These are phyloP conservation scores for Oryza punctata DNA, from an alignment of 176 grass and related monocot genomes.

Conservation along the genomic window DNA sequence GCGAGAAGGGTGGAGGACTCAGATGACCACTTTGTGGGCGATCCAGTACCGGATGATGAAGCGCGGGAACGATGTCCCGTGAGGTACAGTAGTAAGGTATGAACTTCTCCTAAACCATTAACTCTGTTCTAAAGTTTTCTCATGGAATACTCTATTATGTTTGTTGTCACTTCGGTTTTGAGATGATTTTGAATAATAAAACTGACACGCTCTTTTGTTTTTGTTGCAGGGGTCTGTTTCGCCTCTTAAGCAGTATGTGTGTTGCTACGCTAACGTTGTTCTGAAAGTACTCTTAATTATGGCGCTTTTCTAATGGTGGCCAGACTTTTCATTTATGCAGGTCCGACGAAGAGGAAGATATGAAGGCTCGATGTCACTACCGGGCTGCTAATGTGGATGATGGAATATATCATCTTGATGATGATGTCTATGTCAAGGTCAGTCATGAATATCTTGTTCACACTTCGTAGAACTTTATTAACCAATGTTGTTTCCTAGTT, in stretches of 20 bases:
- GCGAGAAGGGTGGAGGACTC: no score
- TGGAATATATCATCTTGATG: conserved; percentile 49
- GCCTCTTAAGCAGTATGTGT: background rate
- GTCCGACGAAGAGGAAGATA: conserved; percentile 14
- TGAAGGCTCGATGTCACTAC: conserved; percentile 49
- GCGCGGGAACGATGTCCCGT: no score
- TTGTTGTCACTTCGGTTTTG: no score
- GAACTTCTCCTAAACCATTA: no score
- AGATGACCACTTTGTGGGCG: no score
- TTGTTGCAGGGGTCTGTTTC: conserved; percentile 11
- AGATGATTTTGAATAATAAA: no score
- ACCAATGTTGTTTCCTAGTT: background rate
- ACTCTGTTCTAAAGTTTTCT: no score
- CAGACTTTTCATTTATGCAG: conserved; percentile 11
- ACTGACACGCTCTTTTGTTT: background rate
- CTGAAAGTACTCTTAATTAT: background rate
- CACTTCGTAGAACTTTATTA: background rate
- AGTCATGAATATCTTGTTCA: background rate
- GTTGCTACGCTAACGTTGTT: background rate
- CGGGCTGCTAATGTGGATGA: conserved; percentile 48
- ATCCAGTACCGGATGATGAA: no score
- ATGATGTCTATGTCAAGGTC: conserved; percentile 73
- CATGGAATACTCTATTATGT: no score
- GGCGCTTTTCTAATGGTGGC: background rate
- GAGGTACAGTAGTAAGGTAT: no score